Percentiles rank a stretch among this genome's conserved stretches.
Conservation (phyloP, 805 yeast genomes). For the Priceomyces medius region DNA sequence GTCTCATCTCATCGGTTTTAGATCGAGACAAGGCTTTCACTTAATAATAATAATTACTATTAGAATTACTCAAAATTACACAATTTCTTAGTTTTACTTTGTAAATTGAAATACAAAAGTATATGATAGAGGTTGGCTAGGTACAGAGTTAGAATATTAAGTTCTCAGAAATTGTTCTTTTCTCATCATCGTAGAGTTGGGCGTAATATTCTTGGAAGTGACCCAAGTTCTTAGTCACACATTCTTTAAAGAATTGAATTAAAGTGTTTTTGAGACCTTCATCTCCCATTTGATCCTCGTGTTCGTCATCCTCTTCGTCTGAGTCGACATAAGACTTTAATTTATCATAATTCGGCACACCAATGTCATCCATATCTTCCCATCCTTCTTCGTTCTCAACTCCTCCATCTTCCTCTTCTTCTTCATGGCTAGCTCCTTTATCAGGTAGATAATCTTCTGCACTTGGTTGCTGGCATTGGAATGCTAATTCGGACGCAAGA, state of each 20-base stretch:
- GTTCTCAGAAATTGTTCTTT: conserved; percentile 49
- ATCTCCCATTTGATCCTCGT: conserved; percentile 28
- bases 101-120: no score
- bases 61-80: no score
- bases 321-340: conserved; percentile 56
- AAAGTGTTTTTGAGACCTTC: conserved; percentile 41
- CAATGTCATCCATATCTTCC: conserved; percentile 75
- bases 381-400: conserved; percentile 52
- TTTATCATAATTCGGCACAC: conserved; percentile 61
- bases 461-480: conserved; percentile 56
- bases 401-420: conserved; percentile 28
- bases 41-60: no score
- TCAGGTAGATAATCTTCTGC: conserved; percentile 35
- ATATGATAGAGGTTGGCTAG: background rate
- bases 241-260: conserved; percentile 54
- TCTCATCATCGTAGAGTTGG: conserved; percentile 51
- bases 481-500: conserved; percentile 64
- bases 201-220: conserved; percentile 54
- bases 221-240: conserved; percentile 48
- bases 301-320: conserved; percentile 40
- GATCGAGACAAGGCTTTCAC: background rate
- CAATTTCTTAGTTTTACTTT: no score
- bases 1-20: background rate
- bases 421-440: background rate
- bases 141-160: conserved; percentile 30